These are phyloP conservation scores for Colletotrichum orbiculare DNA, from an alignment of 2,329 filamentous ascomycete genomes.

Conservation along the genomic window DNA sequence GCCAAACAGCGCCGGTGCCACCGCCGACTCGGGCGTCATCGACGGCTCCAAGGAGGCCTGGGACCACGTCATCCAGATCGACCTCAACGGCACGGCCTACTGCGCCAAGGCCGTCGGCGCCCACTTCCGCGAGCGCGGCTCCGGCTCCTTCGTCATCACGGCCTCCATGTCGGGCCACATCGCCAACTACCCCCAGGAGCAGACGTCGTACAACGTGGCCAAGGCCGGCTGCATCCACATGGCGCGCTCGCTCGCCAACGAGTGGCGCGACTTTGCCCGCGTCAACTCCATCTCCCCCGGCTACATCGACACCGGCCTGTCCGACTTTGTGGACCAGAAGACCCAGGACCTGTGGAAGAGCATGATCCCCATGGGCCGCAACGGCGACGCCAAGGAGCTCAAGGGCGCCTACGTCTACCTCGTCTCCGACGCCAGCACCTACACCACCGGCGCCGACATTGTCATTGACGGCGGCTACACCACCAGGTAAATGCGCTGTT, in stretches of 20 bases:
- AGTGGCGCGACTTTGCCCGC: slow-evolving; percentile 76
- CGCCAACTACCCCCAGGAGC: slow-evolving; percentile 76
- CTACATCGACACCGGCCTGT: slow-evolving; percentile 76
- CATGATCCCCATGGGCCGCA: slow-evolving; percentile 79
- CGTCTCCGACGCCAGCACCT: slow-evolving; percentile 78
- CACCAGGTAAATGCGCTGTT: slow-evolving; percentile 49
- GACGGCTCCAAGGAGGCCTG: slow-evolving; percentile 76
- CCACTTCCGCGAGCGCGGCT: slow-evolving; percentile 72
- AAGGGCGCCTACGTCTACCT: slow-evolving; percentile 85
- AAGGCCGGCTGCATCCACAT: slow-evolving; percentile 66
- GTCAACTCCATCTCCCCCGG: slow-evolving; percentile 75
- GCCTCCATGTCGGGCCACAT: slow-evolving; percentile 78
- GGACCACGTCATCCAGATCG: slow-evolving; percentile 71
- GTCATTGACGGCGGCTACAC: slow-evolving; percentile 79
- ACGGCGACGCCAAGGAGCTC: slow-evolving; percentile 75
- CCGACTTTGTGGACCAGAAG: slow-evolving; percentile 71
- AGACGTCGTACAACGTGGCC: slow-evolving; percentile 74
- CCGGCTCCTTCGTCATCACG: slow-evolving; percentile 75
- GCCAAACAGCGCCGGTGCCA: slow-evolving; percentile 67
- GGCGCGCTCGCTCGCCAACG: slow-evolving; percentile 64
- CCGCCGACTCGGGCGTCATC: slow-evolving; percentile 74
- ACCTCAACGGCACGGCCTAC: slow-evolving; percentile 78
- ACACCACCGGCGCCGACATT: slow-evolving; percentile 78
- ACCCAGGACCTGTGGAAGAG: slow-evolving; percentile 78
- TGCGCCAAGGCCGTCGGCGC: slow-evolving; percentile 72